Percentiles rank a stretch among this genome's conserved stretches.
Evolutionary conservation across 306 rosid species (phyloP).

Genomic region (Neltuma alba): DNA sequence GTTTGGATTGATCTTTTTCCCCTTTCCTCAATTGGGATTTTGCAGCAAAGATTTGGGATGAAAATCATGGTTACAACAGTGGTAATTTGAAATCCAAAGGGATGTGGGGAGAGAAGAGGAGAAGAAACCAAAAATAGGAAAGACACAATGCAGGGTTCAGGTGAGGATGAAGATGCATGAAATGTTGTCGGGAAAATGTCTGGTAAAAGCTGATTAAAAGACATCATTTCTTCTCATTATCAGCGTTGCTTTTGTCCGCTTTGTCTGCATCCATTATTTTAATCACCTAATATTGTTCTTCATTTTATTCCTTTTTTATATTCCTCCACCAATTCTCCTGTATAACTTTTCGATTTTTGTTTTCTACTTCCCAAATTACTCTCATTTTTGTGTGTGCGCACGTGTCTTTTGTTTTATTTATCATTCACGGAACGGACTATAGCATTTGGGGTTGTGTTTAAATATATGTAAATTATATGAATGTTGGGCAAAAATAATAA

Average conservation of each 20-base stretch:
- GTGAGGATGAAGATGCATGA: conserved; percentile 27
- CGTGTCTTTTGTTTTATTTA: neutral
- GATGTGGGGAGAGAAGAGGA: neutral
- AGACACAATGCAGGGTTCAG: conserved; percentile 35
- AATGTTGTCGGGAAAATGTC: conserved; percentile 51
- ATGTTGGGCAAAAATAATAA: neutral
- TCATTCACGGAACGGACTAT: neutral
- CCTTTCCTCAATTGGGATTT: neutral
- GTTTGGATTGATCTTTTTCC: neutral
- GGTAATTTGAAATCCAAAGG: neutral
- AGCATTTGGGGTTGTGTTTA: neutral
- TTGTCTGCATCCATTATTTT: conserved; percentile 22
- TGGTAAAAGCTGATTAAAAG: conserved; percentile 36
- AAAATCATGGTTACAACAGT: neutral
- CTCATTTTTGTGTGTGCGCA: neutral
- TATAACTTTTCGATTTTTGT: neutral
- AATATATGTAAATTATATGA: neutral
- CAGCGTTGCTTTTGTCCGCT: conserved; percentile 45
- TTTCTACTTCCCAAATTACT: neutral
- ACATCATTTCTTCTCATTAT: conserved; percentile 40
- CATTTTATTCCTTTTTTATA: conserved; percentile 17
- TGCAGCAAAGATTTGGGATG: no score
- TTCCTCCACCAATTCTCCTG: neutral
- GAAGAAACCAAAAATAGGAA: neutral
- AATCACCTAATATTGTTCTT: neutral